Base-by-base conservation (phyloP, 2,329 filamentous ascomycete genomes). In the Fusarium clavum region DNA sequence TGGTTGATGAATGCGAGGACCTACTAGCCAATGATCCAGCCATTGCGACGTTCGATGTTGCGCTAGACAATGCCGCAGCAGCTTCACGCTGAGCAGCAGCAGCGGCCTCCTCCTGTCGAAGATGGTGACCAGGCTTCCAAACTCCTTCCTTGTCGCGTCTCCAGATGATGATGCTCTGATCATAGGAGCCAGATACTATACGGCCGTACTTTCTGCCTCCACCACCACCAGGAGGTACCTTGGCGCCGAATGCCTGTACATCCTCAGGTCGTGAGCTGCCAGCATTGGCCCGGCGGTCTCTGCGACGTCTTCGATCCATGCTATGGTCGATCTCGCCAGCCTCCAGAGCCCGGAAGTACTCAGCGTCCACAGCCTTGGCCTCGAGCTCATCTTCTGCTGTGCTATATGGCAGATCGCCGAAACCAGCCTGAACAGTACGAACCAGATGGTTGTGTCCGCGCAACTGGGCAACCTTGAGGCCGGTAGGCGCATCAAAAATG, bases 111-210 rank as follows among this genome's bases (percentile, higher is more conserved):
- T 92, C 91, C 77, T 97, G 93, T 41, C 90, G 87, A 12, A 97
- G 84, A 46, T 88, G 88, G 70, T 34, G 90, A 29, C 27, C 89
- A 57, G 91, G 89, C 71, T 90, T 90, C 94, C 96, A 98, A 27
- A 92, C 88, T 4, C 94, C 94, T 71, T 96, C 90, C 70, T 90
- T 88, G 70, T 97, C 92, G 66, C 93, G 91, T 72, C 92, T 91
- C 96, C 96, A 99, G 60, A 99, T 93, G 71, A 98, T 94, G 73
- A 99, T 94, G 13, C 90, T 94, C 81, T 97, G 94, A 73, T 99
- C 96, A 73, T 99, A 99, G 1, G 94, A 97, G 4, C 96, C 96
- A 9, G 94, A 98, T 6, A 99, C 94, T 63, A 99, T 99, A n/a
- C 94, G 91, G 12, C 92, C 94, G 83, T 95, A 98, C 71, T 87